Evolutionary conservation across 2,329 filamentous ascomycete genomes (phyloP).

Genomic region (Plectosphaerella cucumerina): DNA sequence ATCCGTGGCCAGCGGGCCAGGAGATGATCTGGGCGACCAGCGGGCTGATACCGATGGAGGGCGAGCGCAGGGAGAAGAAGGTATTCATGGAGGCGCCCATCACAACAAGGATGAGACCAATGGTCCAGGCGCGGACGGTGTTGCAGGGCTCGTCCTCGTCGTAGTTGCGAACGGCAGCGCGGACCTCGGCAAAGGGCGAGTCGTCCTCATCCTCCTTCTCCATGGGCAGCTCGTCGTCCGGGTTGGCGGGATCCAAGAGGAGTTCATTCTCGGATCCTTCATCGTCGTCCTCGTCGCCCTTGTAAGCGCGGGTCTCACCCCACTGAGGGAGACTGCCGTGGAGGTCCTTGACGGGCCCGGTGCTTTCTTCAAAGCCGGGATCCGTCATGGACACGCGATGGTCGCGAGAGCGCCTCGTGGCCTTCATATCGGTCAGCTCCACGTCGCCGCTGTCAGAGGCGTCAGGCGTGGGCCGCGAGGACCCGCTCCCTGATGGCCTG

Average conservation of each 20-base stretch:
- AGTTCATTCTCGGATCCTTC: conserved; percentile 49
- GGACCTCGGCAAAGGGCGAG: conserved; percentile 64
- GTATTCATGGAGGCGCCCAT: conserved; percentile 59
- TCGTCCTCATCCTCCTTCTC: conserved; percentile 44
- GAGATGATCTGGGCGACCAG: conserved; percentile 61
- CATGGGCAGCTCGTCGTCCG: conserved; percentile 25
- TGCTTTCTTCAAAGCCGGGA: conserved; percentile 10
- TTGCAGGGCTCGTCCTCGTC: conserved; percentile 64
- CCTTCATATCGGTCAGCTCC: conserved; percentile 21
- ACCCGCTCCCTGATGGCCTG: conserved; percentile 19
- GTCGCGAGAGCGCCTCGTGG: conserved; percentile 22
- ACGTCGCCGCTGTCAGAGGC: conserved; percentile 19
- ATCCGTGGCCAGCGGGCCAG: conserved; percentile 58
- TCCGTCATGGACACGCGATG: conserved; percentile 12
- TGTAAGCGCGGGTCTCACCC: conserved; percentile 31
- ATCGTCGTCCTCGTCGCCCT: conserved; percentile 36
- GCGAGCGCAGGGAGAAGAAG: conserved; percentile 57
- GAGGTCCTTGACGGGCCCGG: conserved; percentile 23
- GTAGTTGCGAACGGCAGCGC: conserved; percentile 59
- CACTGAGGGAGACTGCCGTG: conserved; percentile 35
- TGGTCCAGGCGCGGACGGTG: conserved; percentile 61
- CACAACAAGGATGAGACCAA: conserved; percentile 53
- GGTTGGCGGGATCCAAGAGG: conserved; percentile 41
- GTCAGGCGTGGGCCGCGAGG: conserved; percentile 24
- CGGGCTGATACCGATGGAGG: conserved; percentile 56